phyloP scores from a whole-genome alignment of 2,329 filamentous ascomycete genomes.

The Aspergillus ochraceus region DNA sequence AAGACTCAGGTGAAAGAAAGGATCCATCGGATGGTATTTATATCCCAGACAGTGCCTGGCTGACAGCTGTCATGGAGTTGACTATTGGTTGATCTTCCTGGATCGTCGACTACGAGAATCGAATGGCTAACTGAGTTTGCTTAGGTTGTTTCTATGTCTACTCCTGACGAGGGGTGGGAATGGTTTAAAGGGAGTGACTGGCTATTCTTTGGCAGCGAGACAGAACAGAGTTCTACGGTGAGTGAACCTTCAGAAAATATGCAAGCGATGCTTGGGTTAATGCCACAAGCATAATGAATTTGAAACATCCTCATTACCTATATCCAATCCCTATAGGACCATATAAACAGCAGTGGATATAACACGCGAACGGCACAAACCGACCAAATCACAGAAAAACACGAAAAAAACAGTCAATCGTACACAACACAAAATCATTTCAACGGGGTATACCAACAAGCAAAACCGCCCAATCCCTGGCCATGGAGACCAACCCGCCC shows the following conservation, averaged over 20 bases:
- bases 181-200: too few relatives aligned
- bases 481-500: constrained; percentile 9
- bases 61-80: neutral
- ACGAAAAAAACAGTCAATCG: neutral
- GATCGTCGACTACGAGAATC: too few relatives aligned
- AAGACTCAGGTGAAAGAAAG: too few relatives aligned
- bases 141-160: too few relatives aligned
- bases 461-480: constrained; percentile 6
- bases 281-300: neutral
- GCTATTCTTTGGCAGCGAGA: too few relatives aligned
- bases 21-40: neutral
- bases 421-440: constrained; percentile 7
- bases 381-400: neutral
- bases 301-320: neutral
- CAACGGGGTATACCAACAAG: constrained; percentile 21
- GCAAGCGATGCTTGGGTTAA: too few relatives aligned
- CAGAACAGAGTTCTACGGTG: neutral
- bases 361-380: neutral
- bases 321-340: neutral
- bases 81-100: neutral
- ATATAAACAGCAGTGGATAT: neutral
- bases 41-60: neutral
- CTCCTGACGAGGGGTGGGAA: too few relatives aligned
- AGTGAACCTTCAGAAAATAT: neutral
- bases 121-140: too few relatives aligned